Conservation (phyloP, 805 yeast genomes). For the Saturnispora kantuleensis region DNA sequence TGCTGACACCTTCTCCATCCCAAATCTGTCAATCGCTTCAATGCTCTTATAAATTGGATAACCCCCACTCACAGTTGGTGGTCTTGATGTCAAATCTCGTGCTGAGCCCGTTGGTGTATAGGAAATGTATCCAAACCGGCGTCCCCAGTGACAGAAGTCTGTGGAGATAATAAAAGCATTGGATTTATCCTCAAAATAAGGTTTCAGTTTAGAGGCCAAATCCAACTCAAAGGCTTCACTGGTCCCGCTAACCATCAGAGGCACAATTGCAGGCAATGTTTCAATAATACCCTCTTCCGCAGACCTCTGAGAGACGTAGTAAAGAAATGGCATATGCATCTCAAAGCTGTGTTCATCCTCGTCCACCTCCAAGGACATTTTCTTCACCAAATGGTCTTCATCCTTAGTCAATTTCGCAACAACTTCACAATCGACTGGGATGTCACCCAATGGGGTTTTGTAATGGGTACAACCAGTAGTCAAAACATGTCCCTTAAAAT, state of each 20-base stretch:
- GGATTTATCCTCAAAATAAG: conserved; percentile 42
- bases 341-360: conserved; percentile 88
- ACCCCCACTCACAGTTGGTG: conserved; percentile 6
- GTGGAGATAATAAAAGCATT: conserved; percentile 73
- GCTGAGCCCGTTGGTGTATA: conserved; percentile 34
- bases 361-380: conserved; percentile 54
- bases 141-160: conserved; percentile 95
- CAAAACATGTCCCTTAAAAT: conserved; percentile 52
- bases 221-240: conserved; percentile 33
- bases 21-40: conserved; percentile 59
- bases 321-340: conserved; percentile 80
- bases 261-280: conserved; percentile 40
- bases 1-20: conserved; percentile 49
- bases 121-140: conserved; percentile 47
- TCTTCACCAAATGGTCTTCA: conserved; percentile 35
- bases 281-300: conserved; percentile 16
- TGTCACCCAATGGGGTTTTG: conserved; percentile 75
- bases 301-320: conserved; percentile 31
- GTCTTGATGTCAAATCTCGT: conserved; percentile 11
- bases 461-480: conserved; percentile 44
- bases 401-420: conserved; percentile 27
- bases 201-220: conserved; percentile 40
- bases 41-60: conserved; percentile 54
- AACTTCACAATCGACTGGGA: conserved; percentile 52
- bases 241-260: conserved; percentile 68